A percentile compares a stretch with the other conserved stretches of the same genome.
These are phyloP conservation scores for Coleophoma cylindrospora DNA, from an alignment of 2,329 filamentous ascomycete species.

Conservation along the genomic window DNA sequence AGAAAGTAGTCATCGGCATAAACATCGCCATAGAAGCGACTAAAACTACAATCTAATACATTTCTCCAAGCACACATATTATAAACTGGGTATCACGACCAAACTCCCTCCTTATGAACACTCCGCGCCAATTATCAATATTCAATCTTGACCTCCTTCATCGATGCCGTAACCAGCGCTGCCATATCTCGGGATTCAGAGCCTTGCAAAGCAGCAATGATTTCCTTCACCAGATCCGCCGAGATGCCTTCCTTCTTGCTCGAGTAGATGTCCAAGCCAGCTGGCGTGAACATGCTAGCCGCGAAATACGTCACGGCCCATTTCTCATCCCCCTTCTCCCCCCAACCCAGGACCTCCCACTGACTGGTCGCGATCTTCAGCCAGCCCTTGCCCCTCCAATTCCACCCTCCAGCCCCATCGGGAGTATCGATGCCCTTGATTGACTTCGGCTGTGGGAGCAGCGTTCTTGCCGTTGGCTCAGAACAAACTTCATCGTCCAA, in stretches of 20 bases:
- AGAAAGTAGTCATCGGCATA: conserved; percentile 12
- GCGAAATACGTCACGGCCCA: conserved; percentile 86
- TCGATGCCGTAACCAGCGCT: conserved; percentile 43
- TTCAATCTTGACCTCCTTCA: conserved; percentile 39
- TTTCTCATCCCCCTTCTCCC: conserved; percentile 41
- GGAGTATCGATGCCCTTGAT: conserved; percentile 62
- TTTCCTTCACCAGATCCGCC: conserved; percentile 47
- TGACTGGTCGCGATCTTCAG: conserved; percentile 67
- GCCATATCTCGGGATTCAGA: conserved; percentile 46
- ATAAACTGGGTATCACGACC: neutral
- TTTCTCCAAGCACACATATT: neutral
- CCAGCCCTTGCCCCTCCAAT: conserved; percentile 76
- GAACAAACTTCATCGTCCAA: conserved; percentile 72
- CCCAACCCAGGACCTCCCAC: conserved; percentile 80
- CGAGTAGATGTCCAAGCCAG: conserved; percentile 75
- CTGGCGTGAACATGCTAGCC: conserved; percentile 76
- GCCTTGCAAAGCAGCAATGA: conserved; percentile 48
- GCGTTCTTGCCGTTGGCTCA: conserved; percentile 41
- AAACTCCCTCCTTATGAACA: neutral
- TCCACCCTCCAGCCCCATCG: conserved; percentile 45
- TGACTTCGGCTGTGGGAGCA: conserved; percentile 44
- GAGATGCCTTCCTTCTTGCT: conserved; percentile 56
- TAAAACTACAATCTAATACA: neutral
- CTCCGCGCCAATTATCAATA: conserved; percentile 4
- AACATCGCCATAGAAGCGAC: conserved; percentile 12